Percentiles rank a stretch among this genome's conserved stretches.
Conservation (phyloP, 352 stramenopile species). For the Pythium chondricola region DNA sequence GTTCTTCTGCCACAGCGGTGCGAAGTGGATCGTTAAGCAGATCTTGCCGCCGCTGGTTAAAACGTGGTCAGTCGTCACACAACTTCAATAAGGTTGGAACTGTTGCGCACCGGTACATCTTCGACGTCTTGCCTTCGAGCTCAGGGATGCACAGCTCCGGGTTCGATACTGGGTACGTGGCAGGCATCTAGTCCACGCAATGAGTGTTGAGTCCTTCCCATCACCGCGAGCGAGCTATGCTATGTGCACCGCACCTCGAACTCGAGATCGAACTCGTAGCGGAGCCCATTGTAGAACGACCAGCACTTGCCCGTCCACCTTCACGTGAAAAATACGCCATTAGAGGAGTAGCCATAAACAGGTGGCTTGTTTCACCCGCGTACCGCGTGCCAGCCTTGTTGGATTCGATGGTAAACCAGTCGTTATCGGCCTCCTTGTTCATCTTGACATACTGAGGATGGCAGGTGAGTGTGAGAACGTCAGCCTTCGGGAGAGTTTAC, state of each 20-base stretch:
- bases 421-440: slow-evolving; percentile 87
- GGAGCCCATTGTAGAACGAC: slow-evolving; percentile 80
- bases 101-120: slow-evolving; percentile 75
- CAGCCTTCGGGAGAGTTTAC: no score
- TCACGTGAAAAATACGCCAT: slow-evolving; percentile 6
- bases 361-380: background rate
- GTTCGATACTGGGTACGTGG: slow-evolving; percentile 78
- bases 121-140: slow-evolving; percentile 86
- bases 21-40: slow-evolving; percentile 85
- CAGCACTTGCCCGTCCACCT: slow-evolving; percentile 85
- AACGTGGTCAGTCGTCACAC: no score
- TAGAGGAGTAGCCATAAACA: no score
- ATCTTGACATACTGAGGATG: slow-evolving; percentile 79
- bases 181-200: slow-evolving; percentile 40
- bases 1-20: slow-evolving; percentile 87
- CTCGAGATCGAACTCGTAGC: slow-evolving; percentile 84
- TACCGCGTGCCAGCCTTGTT: slow-evolving; percentile 76
- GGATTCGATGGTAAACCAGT: slow-evolving; percentile 87
- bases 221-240: background rate
- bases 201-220: background rate
- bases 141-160: slow-evolving; percentile 81
- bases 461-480: background rate
- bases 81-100: no score
- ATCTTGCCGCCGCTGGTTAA: slow-evolving; percentile 73
- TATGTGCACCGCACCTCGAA: slow-evolving; percentile 42